Evolutionary conservation across 1,139 yeast species (phyloP).

Genomic region (Blastobotrys capitulatus): DNA sequence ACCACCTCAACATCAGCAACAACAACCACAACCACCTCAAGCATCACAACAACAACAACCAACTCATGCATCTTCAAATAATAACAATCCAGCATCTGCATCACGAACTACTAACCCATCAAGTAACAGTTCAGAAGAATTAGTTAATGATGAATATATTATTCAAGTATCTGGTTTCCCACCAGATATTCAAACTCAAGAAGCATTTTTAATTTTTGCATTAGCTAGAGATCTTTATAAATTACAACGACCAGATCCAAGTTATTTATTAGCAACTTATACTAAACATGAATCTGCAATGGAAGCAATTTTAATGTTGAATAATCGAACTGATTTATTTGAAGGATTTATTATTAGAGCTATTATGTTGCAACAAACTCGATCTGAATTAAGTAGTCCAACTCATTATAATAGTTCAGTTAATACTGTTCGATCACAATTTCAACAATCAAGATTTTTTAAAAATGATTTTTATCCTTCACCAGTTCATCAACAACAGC

Average conservation of each 20-base stretch:
- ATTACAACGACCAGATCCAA: conserved; percentile 43
- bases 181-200: conserved; percentile 29
- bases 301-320: background rate
- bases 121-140: background rate
- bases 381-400: background rate
- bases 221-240: conserved; percentile 67
- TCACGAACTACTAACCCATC: background rate
- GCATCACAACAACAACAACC: background rate
- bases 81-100: too few relatives aligned
- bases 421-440: background rate
- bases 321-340: conserved; percentile 2
- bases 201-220: conserved; percentile 71
- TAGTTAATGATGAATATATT: background rate
- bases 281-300: background rate
- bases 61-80: too few relatives aligned
- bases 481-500: background rate
- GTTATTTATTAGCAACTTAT: conserved; percentile 29
- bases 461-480: background rate
- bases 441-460: conserved; percentile 8
- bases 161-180: conserved; percentile 1
- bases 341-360: background rate
- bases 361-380: background rate
- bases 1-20: background rate
- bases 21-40: background rate
- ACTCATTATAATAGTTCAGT: background rate